Evolutionary conservation across 2,329 filamentous ascomycete species (phyloP).

Genomic region (Lasiodiplodia gonubiensis): DNA sequence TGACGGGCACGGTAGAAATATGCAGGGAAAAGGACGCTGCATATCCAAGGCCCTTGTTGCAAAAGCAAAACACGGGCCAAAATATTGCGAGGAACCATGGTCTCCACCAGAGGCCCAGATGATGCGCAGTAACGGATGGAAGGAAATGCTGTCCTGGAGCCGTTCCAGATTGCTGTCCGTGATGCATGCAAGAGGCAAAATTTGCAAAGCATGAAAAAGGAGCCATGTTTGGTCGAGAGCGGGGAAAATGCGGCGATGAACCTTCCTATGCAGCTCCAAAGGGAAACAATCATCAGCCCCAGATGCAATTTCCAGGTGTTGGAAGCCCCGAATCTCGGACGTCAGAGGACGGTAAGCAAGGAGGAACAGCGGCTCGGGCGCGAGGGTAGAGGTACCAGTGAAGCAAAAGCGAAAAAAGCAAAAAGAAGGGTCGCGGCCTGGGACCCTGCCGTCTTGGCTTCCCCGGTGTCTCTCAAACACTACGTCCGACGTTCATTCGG

Average conservation of each 20-base stretch:
- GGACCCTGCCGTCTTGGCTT: neutral
- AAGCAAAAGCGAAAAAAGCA: neutral
- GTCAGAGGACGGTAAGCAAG: neutral
- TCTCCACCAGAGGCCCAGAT: neutral
- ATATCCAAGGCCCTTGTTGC: neutral
- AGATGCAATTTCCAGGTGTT: neutral
- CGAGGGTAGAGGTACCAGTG: neutral
- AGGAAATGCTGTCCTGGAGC: neutral
- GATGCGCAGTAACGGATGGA: neutral
- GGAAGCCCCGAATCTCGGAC: neutral
- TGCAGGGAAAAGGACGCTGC: neutral
- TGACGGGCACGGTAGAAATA: neutral
- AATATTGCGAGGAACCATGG: neutral
- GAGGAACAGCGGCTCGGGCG: neutral
- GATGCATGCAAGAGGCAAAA: neutral
- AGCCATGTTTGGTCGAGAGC: neutral
- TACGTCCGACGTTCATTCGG: neutral
- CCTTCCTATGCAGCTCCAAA: neutral
- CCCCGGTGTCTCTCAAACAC: neutral
- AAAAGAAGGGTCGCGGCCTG: neutral
- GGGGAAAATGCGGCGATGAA: neutral
- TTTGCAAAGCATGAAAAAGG: neutral
- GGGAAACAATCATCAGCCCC: neutral
- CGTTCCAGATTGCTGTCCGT: neutral
- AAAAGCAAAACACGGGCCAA: neutral